phyloP scores from a whole-genome alignment of 2,329 filamentous ascomycete species.

The Apiospora koreana region DNA sequence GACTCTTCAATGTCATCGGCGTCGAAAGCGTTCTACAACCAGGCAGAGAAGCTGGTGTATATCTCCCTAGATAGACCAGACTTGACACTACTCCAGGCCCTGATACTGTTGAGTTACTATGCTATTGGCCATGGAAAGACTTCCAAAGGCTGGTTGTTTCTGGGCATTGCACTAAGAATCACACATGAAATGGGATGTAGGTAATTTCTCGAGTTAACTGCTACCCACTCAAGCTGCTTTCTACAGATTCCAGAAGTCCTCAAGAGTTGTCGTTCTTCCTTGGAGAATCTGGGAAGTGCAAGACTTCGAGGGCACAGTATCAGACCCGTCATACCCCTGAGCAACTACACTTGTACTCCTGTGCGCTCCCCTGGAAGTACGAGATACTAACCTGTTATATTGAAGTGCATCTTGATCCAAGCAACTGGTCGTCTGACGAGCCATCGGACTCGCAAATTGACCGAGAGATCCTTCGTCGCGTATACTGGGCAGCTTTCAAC shows the following conservation, averaged over 20 bases:
- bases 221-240: neutral
- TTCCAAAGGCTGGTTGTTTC: conserved; percentile 53
- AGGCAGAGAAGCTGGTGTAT: conserved; percentile 47
- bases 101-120: conserved; percentile 46
- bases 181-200: conserved; percentile 49
- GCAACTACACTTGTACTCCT: neutral
- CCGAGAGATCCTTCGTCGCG: conserved; percentile 48
- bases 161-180: conserved; percentile 52
- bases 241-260: too few species aligned
- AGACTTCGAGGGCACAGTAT: neutral
- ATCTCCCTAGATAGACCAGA: conserved; percentile 46
- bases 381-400: neutral
- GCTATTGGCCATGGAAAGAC: conserved; percentile 49
- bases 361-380: neutral
- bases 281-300: neutral
- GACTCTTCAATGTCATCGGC: conserved; percentile 36
- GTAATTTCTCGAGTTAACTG: neutral
- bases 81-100: conserved; percentile 46
- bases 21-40: conserved; percentile 44
- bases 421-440: conserved; percentile 44
- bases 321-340: neutral
- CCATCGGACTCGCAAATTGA: conserved; percentile 41
- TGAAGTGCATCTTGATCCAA: conserved; percentile 48
- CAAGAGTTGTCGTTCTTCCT: neutral
- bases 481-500: conserved; percentile 53